Evolutionary conservation across 176 grass and related monocot species (phyloP).

Genomic region (Cocos nucifera): DNA sequence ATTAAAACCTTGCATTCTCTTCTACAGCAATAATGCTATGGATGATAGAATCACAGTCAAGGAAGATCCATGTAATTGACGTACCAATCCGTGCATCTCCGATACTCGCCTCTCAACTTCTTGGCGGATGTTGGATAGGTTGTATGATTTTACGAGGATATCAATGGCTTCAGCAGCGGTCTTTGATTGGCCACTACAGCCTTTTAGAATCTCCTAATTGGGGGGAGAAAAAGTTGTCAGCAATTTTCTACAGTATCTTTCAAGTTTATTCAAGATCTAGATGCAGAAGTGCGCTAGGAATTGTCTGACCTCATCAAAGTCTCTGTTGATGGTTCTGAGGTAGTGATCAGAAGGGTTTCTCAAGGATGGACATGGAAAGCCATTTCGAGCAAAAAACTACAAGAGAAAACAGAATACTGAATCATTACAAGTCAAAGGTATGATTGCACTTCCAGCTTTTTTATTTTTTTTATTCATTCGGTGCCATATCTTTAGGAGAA

Average conservation of each 20-base stretch:
- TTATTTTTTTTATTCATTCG: too few relatives aligned
- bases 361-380: slow-evolving; percentile 32
- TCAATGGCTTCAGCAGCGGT: slow-evolving; percentile 31
- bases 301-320: slow-evolving; percentile 33
- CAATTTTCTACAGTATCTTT: neutral
- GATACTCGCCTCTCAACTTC: slow-evolving; percentile 19
- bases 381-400: slow-evolving; percentile 36
- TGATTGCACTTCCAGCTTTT: too few relatives aligned
- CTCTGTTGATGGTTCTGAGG: slow-evolving; percentile 34
- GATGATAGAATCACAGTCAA: neutral
- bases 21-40: neutral
- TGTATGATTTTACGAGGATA: slow-evolving; percentile 25
- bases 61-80: neutral
- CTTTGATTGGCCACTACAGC: slow-evolving; percentile 12
- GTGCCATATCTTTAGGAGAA: too few relatives aligned
- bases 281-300: too few relatives aligned
- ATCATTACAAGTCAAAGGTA: too few relatives aligned
- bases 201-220: slow-evolving; percentile 22
- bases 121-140: slow-evolving; percentile 6
- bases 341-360: slow-evolving; percentile 41
- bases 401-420: neutral
- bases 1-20: neutral
- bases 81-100: slow-evolving; percentile 23
- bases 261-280: too few relatives aligned
- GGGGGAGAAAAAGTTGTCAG: neutral